A percentile compares a stretch with the other conserved stretches of the same genome.
Evolutionary conservation across 202 grass and related monocot genomes (phyloP).

Genomic region (Dendrocalamus latiflorus): DNA sequence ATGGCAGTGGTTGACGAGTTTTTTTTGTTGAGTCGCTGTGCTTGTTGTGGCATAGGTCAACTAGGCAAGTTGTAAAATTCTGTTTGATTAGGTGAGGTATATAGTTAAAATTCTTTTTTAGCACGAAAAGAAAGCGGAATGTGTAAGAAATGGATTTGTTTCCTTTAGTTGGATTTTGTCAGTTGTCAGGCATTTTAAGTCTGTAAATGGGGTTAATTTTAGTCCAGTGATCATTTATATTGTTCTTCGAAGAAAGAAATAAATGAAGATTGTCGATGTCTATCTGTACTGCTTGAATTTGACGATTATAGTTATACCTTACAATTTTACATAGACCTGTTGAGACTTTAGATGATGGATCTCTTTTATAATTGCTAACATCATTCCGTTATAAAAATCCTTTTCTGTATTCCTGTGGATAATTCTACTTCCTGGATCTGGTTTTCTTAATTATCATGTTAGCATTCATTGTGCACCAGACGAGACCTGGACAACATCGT

Average conservation of each 20-base stretch:
- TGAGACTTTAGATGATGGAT: too few relatives aligned
- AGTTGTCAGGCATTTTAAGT: background rate
- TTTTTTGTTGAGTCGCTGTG: conserved; percentile 26
- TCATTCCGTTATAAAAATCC: too few relatives aligned
- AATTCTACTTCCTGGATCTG: too few relatives aligned
- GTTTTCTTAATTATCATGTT: too few relatives aligned
- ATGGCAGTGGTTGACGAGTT: conserved; percentile 37
- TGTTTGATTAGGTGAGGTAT: background rate
- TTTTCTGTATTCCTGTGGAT: too few relatives aligned
- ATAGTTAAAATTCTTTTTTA: conserved; percentile 29
- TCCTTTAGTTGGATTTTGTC: conserved; percentile 7
- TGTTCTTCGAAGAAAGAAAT: background rate
- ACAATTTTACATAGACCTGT: background rate
- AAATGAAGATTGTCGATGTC: background rate
- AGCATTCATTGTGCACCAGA: too few relatives aligned
- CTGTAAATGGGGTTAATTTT: conserved; percentile 24
- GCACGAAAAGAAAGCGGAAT: background rate
- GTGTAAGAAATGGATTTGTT: background rate
- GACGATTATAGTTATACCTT: background rate
- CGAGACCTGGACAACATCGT: background rate
- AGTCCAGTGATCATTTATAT: background rate
- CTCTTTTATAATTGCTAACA: too few relatives aligned
- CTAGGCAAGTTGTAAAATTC: background rate
- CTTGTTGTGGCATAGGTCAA: background rate
- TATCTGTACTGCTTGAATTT: background rate